These are phyloP conservation scores for Rhododendron molle DNA, from an alignment of 148 eudicot species.

Conservation along the genomic window DNA sequence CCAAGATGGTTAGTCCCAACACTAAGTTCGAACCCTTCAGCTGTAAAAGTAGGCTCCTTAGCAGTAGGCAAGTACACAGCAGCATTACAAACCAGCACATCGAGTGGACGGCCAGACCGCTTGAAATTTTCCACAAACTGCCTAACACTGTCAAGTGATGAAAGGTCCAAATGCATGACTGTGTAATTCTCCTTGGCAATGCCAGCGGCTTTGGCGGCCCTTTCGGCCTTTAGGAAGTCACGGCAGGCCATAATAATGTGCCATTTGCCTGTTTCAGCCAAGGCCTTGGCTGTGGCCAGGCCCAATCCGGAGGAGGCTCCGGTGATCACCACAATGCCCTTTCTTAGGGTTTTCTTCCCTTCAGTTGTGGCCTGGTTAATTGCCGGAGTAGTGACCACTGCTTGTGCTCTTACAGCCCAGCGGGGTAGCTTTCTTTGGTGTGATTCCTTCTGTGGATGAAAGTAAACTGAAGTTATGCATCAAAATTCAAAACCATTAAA, in stretches of 20 bases:
- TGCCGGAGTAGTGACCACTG: constrained; percentile 54
- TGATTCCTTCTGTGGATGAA: background rate
- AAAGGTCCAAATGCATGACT: constrained; percentile 84
- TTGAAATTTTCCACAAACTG: constrained; percentile 69
- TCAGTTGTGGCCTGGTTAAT: constrained; percentile 33
- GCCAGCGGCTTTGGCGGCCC: constrained; percentile 78
- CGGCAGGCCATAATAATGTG: constrained; percentile 86
- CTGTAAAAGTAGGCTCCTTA: constrained; percentile 54
- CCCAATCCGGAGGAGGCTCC: constrained; percentile 96
- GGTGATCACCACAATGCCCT: constrained; percentile 73
- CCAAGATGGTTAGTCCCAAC: constrained; percentile 93
- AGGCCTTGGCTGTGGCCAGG: constrained; percentile 76
- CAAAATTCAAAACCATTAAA: background rate
- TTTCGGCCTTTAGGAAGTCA: constrained; percentile 76
- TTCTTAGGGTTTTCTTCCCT: constrained; percentile 72
- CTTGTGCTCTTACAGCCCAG: constrained; percentile 32
- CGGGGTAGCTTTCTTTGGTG: background rate
- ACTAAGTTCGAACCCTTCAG: constrained; percentile 90
- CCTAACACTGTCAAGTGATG: constrained; percentile 67
- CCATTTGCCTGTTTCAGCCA: constrained; percentile 87
- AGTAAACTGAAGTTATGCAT: background rate
- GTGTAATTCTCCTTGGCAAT: constrained; percentile 66
- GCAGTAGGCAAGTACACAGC: constrained; percentile 76
- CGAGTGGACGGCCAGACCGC: constrained; percentile 58
- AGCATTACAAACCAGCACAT: constrained; percentile 79